phyloP scores from a whole-genome alignment of 2,329 filamentous ascomycete genomes.

The Trichothecium sympodiale region DNA sequence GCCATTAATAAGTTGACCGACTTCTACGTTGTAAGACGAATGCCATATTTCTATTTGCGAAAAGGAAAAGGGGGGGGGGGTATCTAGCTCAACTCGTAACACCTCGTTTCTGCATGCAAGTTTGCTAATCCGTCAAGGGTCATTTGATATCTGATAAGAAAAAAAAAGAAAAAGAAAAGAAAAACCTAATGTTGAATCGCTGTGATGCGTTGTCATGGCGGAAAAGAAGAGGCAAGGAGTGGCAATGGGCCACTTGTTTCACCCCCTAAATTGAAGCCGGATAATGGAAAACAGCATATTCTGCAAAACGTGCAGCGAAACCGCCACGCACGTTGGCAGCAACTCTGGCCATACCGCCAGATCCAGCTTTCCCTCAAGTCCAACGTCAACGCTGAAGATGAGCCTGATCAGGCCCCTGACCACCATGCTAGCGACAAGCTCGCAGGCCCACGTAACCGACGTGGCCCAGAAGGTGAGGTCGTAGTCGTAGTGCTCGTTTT shows the following conservation, averaged over 20 bases:
- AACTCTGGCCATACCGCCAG: slow-evolving; percentile 57
- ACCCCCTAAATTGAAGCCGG: slow-evolving; percentile 42
- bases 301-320: slow-evolving; percentile 57
- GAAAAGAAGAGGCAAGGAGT: no score
- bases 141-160: no score
- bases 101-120: no score
- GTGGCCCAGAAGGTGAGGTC: slow-evolving; percentile 52
- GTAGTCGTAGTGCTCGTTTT: slow-evolving; percentile 45
- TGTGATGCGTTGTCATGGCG: no score
- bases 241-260: not conserved
- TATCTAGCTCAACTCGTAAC: no score
- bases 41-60: no score
- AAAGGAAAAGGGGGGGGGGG: no score
- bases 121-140: no score
- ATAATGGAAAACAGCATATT: slow-evolving; percentile 65
- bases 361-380: slow-evolving; percentile 53
- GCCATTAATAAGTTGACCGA: no score
- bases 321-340: slow-evolving; percentile 52
- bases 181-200: no score
- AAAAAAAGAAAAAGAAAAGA: no score
- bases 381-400: slow-evolving; percentile 51
- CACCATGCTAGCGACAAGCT: slow-evolving; percentile 49
- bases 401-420: slow-evolving; percentile 46
- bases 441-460: slow-evolving; percentile 55
- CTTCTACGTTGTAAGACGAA: no score